Evolutionary conservation across 441 rosid genomes (phyloP).

Genomic region (Arabidopsis hybrid): DNA sequence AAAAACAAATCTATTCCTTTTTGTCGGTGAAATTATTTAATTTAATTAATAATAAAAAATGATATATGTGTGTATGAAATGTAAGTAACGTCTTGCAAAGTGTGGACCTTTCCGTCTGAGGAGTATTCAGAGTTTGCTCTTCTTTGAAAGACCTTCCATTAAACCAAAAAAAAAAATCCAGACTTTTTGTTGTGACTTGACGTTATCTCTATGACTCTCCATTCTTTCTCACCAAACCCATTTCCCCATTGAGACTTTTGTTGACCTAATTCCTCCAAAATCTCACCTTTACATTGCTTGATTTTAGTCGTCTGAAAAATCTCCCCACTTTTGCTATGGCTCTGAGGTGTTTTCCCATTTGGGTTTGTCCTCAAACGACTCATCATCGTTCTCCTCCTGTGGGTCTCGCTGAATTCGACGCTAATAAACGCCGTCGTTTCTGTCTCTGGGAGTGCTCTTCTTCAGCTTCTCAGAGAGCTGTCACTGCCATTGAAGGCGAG

Average conservation of each 20-base stretch:
- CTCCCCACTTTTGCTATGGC: conserved; percentile 50
- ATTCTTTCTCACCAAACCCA: conserved; percentile 38
- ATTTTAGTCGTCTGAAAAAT: conserved; percentile 12
- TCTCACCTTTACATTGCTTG: conserved; percentile 31
- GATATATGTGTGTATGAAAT: conserved; percentile 22
- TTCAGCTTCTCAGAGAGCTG: conserved; percentile 54
- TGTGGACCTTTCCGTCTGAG: conserved; percentile 37
- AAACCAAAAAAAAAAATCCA: conserved; percentile 20
- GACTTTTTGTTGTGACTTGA: conserved; percentile 27
- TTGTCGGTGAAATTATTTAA: conserved; percentile 25
- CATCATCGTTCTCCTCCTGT: conserved; percentile 44
- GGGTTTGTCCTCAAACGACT: conserved; percentile 52
- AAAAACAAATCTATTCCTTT: conserved; percentile 15
- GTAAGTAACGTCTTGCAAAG: conserved; percentile 40
- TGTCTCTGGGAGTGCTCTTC: conserved; percentile 54
- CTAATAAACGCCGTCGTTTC: conserved; percentile 48
- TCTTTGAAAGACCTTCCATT: conserved; percentile 21
- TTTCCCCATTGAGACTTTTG: conserved; percentile 16
- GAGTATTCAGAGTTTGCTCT: conserved; percentile 36
- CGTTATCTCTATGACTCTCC: conserved; percentile 1
- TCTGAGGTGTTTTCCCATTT: conserved; percentile 57
- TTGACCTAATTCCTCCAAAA: conserved; percentile 36
- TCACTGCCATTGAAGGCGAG: conserved; percentile 70
- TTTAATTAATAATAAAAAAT: background rate
- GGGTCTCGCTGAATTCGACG: conserved; percentile 37